Percentiles rank a stretch among this genome's conserved stretches.
phyloP scores from a whole-genome alignment of 108 stramenopile species.

The Cyclotella choctawhatcheeana region DNA sequence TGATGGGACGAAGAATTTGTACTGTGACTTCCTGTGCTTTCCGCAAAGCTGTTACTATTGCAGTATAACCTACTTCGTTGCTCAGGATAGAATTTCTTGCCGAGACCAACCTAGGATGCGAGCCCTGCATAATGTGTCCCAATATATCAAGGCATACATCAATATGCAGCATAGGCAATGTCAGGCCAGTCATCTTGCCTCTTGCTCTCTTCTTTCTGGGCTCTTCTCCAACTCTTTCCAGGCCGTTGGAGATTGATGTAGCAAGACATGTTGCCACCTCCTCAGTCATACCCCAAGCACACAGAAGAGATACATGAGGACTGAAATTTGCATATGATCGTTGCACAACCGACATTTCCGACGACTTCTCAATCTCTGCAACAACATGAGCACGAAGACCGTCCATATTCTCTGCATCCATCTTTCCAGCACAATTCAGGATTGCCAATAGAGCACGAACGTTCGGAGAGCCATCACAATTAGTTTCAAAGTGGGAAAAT shows the following conservation, averaged over 20 bases:
- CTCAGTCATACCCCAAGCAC: constrained; percentile 69
- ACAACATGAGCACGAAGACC: constrained; percentile 54
- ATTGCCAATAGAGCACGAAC: constrained; percentile 63
- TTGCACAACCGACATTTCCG: constrained; percentile 17
- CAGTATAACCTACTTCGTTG: constrained; percentile 22
- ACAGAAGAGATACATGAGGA: constrained; percentile 66
- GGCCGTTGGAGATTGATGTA: constrained; percentile 47
- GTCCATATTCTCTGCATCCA: constrained; percentile 46
- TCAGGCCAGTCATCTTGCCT: constrained; percentile 32
- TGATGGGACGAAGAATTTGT: constrained; percentile 15
- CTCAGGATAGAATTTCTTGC: constrained; percentile 31
- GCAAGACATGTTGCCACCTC: constrained; percentile 63
- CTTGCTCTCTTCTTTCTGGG: constrained; percentile 3
- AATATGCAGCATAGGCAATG: constrained; percentile 40
- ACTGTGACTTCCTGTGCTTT: constrained; percentile 24
- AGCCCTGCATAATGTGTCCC: constrained; percentile 35
- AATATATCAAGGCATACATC: constrained; percentile 39
- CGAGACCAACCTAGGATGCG: constrained; percentile 17
- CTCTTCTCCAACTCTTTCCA: constrained; percentile 33
- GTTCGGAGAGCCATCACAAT: constrained; percentile 23
- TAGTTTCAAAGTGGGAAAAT: constrained; percentile 67
- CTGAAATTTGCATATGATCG: constrained; percentile 39
- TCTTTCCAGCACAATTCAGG: constrained; percentile 61
- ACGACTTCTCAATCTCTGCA: constrained; percentile 22
- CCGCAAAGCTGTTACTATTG: constrained; percentile 25